phyloP scores from a whole-genome alignment of 331 rosid species.

The Telfairia occidentalis region DNA sequence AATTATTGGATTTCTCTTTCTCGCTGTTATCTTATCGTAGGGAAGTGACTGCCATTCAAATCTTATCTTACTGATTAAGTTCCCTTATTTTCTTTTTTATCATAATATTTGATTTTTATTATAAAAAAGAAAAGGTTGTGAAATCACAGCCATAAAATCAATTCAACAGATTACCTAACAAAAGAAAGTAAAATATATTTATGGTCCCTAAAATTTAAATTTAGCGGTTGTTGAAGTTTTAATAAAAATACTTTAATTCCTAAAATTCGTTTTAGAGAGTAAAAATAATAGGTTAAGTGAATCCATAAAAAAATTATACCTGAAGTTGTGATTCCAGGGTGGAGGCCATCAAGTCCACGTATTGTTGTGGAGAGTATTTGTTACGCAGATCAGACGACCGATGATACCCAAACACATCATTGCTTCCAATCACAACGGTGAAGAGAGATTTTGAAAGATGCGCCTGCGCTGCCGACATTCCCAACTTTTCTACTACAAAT shows the following conservation, averaged over 20 bases:
- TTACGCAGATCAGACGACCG: conserved; percentile 27
- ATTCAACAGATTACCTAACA: too few relatives aligned
- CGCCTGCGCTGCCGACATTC: conserved; percentile 19
- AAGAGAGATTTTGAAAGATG: conserved; percentile 62
- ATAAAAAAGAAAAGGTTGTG: neutral
- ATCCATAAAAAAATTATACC: conserved; percentile 30
- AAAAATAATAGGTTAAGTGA: too few relatives aligned
- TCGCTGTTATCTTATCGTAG: neutral
- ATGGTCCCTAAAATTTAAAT: too few relatives aligned
- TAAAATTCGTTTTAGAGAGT: too few relatives aligned
- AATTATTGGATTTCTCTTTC: neutral
- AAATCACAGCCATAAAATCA: neutral
- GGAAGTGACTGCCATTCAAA: neutral
- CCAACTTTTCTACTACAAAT: conserved; percentile 24
- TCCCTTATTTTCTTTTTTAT: neutral
- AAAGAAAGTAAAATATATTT: too few relatives aligned
- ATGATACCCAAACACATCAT: conserved; percentile 56
- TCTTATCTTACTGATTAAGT: neutral
- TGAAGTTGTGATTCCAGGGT: conserved; percentile 41
- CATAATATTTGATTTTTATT: neutral
- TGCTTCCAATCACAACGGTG: conserved; percentile 63
- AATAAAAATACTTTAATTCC: too few relatives aligned
- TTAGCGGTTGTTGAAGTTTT: too few relatives aligned
- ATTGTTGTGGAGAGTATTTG: conserved; percentile 39
- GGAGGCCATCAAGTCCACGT: conserved; percentile 35